phyloP scores from a whole-genome alignment of 768 basidiomycete genomes.

The Collybia sp. region DNA sequence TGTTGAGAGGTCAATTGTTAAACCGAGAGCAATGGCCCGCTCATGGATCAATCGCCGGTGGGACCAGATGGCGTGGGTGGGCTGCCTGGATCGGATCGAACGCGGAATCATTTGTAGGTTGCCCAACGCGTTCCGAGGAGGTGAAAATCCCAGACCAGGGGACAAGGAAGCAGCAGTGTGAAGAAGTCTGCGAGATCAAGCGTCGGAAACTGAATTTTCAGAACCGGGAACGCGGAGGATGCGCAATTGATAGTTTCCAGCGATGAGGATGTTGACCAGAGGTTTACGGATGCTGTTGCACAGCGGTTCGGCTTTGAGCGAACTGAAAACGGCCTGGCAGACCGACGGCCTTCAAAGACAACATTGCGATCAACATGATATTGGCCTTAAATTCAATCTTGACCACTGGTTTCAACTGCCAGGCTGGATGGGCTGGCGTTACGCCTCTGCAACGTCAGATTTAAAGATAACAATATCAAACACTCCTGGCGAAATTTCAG shows the following conservation, averaged over 20 bases:
- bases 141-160: no score
- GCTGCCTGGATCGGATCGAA: no score
- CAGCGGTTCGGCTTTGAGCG: slow-evolving; percentile 11
- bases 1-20: slow-evolving; percentile 19
- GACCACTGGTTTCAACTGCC: slow-evolving; percentile 25
- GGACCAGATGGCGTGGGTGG: slow-evolving; percentile 22
- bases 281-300: slow-evolving; percentile 20
- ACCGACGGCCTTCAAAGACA: slow-evolving; percentile 2
- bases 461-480: slow-evolving; percentile 24
- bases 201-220: slow-evolving; percentile 24
- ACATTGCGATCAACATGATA: neutral
- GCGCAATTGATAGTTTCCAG: slow-evolving; percentile 7
- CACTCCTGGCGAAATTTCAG: no score
- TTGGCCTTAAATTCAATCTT: neutral
- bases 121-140: no score
- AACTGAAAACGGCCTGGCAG: slow-evolving; percentile 17
- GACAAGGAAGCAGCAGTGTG: no score
- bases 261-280: slow-evolving; percentile 11
- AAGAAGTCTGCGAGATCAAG: neutral
- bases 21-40: slow-evolving; percentile 25
- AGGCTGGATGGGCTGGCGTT: slow-evolving; percentile 32
- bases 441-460: slow-evolving; percentile 32
- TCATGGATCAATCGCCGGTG: slow-evolving; percentile 19
- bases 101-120: no score
- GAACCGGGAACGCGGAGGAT: slow-evolving; percentile 20